Evolutionary conservation across 495 filamentous ascomycete genomes (phyloP).

Genomic region (Xylaria nigripes): DNA sequence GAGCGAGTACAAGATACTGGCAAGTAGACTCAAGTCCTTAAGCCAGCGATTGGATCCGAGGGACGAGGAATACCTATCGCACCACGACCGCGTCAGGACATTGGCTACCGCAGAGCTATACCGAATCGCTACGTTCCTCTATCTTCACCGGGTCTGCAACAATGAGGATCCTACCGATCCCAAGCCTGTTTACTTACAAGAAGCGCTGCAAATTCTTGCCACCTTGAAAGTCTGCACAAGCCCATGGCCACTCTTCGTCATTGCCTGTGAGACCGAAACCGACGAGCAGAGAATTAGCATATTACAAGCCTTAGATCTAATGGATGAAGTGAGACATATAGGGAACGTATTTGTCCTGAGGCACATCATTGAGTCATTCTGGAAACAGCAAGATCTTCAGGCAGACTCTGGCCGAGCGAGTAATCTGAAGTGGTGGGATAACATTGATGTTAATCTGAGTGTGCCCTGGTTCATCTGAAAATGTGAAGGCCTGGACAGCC

Average conservation of each 20-base stretch:
- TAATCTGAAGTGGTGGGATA: conserved; percentile 29
- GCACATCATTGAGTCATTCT: conserved; percentile 29
- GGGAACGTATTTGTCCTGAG: conserved; percentile 30
- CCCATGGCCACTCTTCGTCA: conserved; percentile 31
- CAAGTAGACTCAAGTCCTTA: conserved; percentile 18
- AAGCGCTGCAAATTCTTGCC: conserved; percentile 18
- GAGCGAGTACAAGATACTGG: conserved; percentile 18
- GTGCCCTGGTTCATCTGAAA: conserved; percentile 31
- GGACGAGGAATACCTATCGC: conserved; percentile 13
- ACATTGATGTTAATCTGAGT: conserved; percentile 21
- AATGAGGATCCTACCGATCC: conserved; percentile 17
- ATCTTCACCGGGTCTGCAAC: conserved; percentile 23
- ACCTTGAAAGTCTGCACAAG: conserved; percentile 27
- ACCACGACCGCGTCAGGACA: conserved; percentile 18
- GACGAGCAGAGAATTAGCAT: conserved; percentile 29
- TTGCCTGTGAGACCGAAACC: conserved; percentile 29
- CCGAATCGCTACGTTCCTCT: conserved; percentile 25
- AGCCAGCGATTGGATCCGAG: conserved; percentile 19
- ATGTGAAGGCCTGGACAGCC: not conserved
- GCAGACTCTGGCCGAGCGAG: conserved; percentile 22
- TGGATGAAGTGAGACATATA: conserved; percentile 28
- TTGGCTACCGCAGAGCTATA: conserved; percentile 29
- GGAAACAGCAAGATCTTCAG: conserved; percentile 31
- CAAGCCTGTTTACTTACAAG: conserved; percentile 21
- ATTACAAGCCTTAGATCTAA: conserved; percentile 23